Evolutionary conservation across 2,329 filamentous ascomycete genomes (phyloP).

Genomic region (Metarhizium anisopliae): DNA sequence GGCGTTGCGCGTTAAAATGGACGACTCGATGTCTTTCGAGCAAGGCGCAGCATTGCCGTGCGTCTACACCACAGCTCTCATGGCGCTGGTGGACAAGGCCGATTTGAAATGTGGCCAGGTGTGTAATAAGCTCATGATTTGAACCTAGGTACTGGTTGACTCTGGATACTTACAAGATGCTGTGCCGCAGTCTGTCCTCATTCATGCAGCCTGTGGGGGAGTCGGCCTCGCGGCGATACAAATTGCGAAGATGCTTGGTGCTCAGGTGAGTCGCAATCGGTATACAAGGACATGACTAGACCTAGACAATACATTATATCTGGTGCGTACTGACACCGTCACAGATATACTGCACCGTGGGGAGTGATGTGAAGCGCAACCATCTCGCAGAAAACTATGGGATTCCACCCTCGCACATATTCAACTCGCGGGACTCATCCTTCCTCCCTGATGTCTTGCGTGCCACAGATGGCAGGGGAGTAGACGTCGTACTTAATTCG

Average conservation of each 20-base stretch:
- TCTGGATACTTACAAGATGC: not conserved
- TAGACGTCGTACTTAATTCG: slow-evolving; percentile 20
- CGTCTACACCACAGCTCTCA: slow-evolving; percentile 22
- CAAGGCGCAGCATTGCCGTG: slow-evolving; percentile 24
- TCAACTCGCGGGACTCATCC: slow-evolving; percentile 21
- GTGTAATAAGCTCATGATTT: not conserved
- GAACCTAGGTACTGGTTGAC: too few relatives aligned
- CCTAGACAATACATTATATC: not conserved
- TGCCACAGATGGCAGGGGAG: slow-evolving; percentile 14
- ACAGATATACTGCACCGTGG: slow-evolving; percentile 17
- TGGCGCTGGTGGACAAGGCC: slow-evolving; percentile 5
- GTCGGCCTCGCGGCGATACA: slow-evolving; percentile 21
- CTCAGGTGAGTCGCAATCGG: slow-evolving; percentile 3
- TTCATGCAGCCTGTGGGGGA: slow-evolving; percentile 21
- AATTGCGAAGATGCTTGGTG: slow-evolving; percentile 14
- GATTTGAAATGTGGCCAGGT: slow-evolving; percentile 7
- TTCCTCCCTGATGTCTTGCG: slow-evolving; percentile 10
- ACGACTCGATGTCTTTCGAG: slow-evolving; percentile 10
- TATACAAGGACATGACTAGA: too few relatives aligned
- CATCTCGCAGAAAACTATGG: slow-evolving; percentile 14
- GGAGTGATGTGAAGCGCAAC: slow-evolving; percentile 18
- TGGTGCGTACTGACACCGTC: not conserved
- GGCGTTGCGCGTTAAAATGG: too few relatives aligned
- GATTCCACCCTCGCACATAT: slow-evolving; percentile 17
- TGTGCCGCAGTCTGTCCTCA: slow-evolving; percentile 16